Evolutionary conservation across 1,139 yeast genomes (phyloP).

Genomic region (Meyerozyma guilliermondii): DNA sequence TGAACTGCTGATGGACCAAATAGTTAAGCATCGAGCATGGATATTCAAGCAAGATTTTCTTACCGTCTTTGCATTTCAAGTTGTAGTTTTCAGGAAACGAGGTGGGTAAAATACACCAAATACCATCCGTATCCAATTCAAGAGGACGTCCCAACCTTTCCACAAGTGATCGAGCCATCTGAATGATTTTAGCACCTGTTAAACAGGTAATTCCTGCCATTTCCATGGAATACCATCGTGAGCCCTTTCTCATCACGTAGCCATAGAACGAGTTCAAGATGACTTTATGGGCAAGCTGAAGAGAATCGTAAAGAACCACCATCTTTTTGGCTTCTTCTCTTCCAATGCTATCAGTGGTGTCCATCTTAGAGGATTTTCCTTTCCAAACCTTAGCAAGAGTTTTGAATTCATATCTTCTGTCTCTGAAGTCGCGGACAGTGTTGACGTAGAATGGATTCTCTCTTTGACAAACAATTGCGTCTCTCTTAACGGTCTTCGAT

Average conservation of each 20-base stretch:
- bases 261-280: constrained; percentile 96
- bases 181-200: constrained; percentile 97
- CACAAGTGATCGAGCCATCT: constrained; percentile 91
- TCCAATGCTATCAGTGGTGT: constrained; percentile 49
- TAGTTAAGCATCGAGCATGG: constrained; percentile 97
- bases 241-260: constrained; percentile 97
- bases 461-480: constrained; percentile 93
- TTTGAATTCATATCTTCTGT: constrained; percentile 93
- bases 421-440: constrained; percentile 92
- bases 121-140: constrained; percentile 98
- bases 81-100: constrained; percentile 88
- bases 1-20: constrained; percentile 82
- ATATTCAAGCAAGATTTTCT: constrained; percentile 71
- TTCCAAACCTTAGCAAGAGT: constrained; percentile 95
- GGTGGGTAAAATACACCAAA: constrained; percentile 95
- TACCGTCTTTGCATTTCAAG: constrained; percentile 72
- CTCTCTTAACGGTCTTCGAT: constrained; percentile 81
- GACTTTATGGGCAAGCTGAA: constrained; percentile 95
- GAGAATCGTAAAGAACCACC: constrained; percentile 90
- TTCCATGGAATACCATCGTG: constrained; percentile 99
- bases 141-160: constrained; percentile 93
- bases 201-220: constrained; percentile 99
- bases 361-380: constrained; percentile 60
- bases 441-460: constrained; percentile 96
- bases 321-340: constrained; percentile 86